Evolutionary conservation across 1,139 yeast genomes (phyloP), one percentile per base, ranked within the genome.

Genomic region (Suhomyces terraborum): DNA sequence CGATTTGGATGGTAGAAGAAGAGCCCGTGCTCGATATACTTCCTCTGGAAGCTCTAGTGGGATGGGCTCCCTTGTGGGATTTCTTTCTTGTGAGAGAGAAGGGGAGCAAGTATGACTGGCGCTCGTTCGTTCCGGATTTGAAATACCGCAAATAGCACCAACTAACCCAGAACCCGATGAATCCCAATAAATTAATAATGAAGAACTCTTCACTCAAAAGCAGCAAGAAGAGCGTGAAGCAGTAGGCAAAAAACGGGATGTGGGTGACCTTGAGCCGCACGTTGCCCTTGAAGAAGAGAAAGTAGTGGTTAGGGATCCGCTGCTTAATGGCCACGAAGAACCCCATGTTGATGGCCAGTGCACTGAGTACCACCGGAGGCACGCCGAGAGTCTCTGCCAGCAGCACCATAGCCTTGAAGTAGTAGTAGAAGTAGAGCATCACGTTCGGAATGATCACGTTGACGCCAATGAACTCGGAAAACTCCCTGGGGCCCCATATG

Each of bases 251-350:
- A 36, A 72, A 67, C 9, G 78, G 77, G 2, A 72, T 49, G 38
- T 62, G 58, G 4, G 70, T 62, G 12, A 73, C 74, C 40, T 66
- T 65, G 14, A 73, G 51, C 28, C 77, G 54, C 17, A 73, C 40
- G 32, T 59, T 61, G 1, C 75, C 75, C 42, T 66, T 63, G 48
- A 72, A 63, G 36, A 72, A 61, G 20, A 72, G 52, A 34, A 73
- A 53, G 47, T 71, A 72, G 52, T 73, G 77, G 42, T 65, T 62
- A 14, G 74, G 66, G 13, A 73, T 69, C 28, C 77, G 51, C 51
- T 73, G 77, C 45, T 72, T 72, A 5, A 70, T 60, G 4, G 77
- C 76, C 9, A 72, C 70, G 8, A 73, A 53, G 23, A 72, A 56
- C 13, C 73, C 75, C 62, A 71, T 67, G 24, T 65, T 64, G 34